Base-by-base conservation (phyloP, 306 rosid genomes). In the Vicia villosa region DNA sequence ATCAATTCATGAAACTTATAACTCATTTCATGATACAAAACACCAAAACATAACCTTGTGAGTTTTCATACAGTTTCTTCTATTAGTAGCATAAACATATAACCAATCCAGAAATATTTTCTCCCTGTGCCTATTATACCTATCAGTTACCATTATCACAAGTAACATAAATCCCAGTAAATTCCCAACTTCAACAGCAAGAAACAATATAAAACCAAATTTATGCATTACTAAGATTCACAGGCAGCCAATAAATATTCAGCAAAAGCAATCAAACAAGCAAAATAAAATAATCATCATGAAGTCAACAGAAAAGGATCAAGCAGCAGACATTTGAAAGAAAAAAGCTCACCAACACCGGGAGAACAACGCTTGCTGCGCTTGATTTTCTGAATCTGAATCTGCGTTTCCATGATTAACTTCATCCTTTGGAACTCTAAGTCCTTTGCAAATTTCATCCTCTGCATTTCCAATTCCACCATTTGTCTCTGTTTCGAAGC, bases 391-490 rank as follows among this genome's bases (percentile, higher is more conserved):
- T 83, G 85, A 65, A 89, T 75, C 79, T 78, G 86, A 69, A 82
- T 81, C 72, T 89, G 92, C 19, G 86, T 87, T 58, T 89, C 96
- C 89, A 87, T 78, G 81, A 81, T 79, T 2, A 89, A 77, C 55
- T 83, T 81, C 91, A 89, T 87, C 68, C 92, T 83, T 13, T 87
- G 96, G 20, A 14, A 87, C 80, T 89, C 96, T 81, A 89, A 85
- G 67, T 89, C 96, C 81, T 85, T 89, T 2, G 82, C 72, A 63
- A 89, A 87, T 32, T 89, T 89, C 96, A 89, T 89, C 68, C 89
- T 83, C 83, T 89, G 93, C 63, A 78, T 87, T 81, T 89, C 96
- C 77, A 89, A 80, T 86, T 89, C 96, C 26, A 87, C 58, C 82
- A 89, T 80, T 66, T 89, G 93, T 74, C 80, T 82, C 75, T 83